Evolutionary conservation across 306 rosid genomes (phyloP), one percentile per base, ranked within the genome.

Genomic region (Citrullus colocynthis): DNA sequence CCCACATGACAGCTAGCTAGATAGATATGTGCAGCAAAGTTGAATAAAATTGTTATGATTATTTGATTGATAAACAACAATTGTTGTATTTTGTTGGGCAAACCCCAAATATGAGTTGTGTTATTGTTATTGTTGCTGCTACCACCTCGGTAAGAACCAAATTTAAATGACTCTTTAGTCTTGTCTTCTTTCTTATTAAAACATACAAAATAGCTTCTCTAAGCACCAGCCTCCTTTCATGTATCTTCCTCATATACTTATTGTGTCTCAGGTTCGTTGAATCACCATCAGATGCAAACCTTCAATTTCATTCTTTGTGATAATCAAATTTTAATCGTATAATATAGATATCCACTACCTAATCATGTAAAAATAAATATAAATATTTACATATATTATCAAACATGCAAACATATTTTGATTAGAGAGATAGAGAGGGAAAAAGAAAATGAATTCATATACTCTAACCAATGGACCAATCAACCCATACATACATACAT

Each of bases 141-240:
- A 36, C 44, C 36, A 73, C 77, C 62, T 73, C 77, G 77, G 58
- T 73, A 73, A 73, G 28, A 73, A 14, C 61, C 45, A 73, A 73
- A 48, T 73, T 73, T 73, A 21, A 71, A 21, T 24, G 17, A 9
- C 55, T 41, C 54, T 69, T 69, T 18, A 16, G 15, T 67, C 34
- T 65, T 65, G 72, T 65, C 72, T 64, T 64, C 14, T 67, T 65
- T 15, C 52, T 66, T n/a, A 37, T 64, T 37, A 34, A 28, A 66
- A 66, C 21, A 37, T 9, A 66, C 42, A 36, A 36, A 66, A 18
- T 37, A 18, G 51, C 52, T 18, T 39, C 9, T 9, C 74, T n/a
- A 39, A 66, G 74, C 74, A 6, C 3, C 52, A 6, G 3, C 52
- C 74, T 66, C 73, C 72, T 65, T 63, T 63, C 75, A 45, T 21